Evolutionary conservation across 352 stramenopile species (phyloP).

Genomic region (Pythium plurisporium): DNA sequence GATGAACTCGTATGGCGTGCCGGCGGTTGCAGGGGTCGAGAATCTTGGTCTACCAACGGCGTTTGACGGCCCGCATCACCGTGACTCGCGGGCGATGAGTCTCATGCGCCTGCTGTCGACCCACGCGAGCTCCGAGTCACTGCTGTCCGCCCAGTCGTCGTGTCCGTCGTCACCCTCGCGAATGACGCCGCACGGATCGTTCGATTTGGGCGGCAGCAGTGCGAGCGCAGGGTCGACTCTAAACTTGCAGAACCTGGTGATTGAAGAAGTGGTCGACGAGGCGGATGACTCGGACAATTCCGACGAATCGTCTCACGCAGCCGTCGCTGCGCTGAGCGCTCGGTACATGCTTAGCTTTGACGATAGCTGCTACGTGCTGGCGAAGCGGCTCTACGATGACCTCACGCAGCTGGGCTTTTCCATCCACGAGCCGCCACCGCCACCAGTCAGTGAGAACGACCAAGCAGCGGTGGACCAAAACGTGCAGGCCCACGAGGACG

Average conservation of each 20-base stretch:
- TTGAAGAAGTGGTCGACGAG: conserved; percentile 7
- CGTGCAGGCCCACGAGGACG: conserved; percentile 36
- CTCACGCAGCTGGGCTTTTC: conserved; percentile 40
- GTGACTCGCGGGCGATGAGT: conserved; percentile 32
- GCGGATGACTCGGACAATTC: not conserved
- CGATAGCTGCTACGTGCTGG: conserved; percentile 50
- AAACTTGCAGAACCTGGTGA: conserved; percentile 11
- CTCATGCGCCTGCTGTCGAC: conserved; percentile 34
- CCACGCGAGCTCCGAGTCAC: conserved; percentile 16
- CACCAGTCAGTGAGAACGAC: conserved; percentile 1
- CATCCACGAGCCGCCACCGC: conserved; percentile 29
- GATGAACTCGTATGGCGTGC: conserved; percentile 58
- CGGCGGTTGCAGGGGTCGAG: conserved; percentile 46
- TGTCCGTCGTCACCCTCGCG: conserved; percentile 13
- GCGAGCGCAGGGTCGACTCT: not conserved
- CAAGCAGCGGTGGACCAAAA: conserved; percentile 8
- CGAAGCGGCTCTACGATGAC: conserved; percentile 47
- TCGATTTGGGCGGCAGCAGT: conserved; percentile 12
- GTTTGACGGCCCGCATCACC: conserved; percentile 27
- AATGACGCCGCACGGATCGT: conserved; percentile 7
- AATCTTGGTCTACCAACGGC: conserved; percentile 52
- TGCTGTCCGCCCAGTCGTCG: conserved; percentile 11
- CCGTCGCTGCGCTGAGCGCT: conserved; percentile 12
- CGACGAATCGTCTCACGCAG: conserved; percentile 6
- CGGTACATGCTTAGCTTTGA: conserved; percentile 73